Evolutionary conservation across 495 filamentous ascomycete genomes (phyloP), one percentile per base, ranked within the genome.

Genomic region (Paragyromitra xinjiangensis): DNA sequence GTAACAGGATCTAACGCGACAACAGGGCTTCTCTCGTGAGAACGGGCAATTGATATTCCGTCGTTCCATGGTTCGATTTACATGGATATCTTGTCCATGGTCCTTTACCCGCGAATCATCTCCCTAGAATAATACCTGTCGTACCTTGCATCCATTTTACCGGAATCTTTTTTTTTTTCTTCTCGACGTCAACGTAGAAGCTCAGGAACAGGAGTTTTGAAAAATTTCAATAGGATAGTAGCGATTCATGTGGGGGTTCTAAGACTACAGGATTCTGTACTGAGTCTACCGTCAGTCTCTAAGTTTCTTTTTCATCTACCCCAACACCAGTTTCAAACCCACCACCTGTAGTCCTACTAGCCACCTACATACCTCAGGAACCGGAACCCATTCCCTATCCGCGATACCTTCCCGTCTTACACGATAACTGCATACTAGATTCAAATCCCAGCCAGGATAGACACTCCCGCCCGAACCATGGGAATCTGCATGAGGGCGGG

Each of bases 141-240:
- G 62, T 64, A 48, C 62, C 62, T 64, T 29, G 62, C 40, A 48
- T 64, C 34, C 6, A 62, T 40, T 40, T 62, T 62, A 6, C 58
- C 58, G 29, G 58, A 59, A 40, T 24, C 14, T 22, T 42, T 19
- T 37, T 59, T 11, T 12, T 61, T 39, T 37, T 34, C 24, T 24
- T 64, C 11, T 14, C 14, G 22, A n/a, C 16, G n/a, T 34, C 40
- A 14, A 19, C 8, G 19, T 9, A 19, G 6, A 22, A 22, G n/a
- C 22, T 22, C 8, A 19, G 22, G n/a, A 34, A 34, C 29, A 34
- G 29, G 29, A 34, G 22, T 59, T 14, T 37, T 59, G 56, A 22
- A 37, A 59, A 59, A 3, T 55, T 8, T 55, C 19, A 26, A 55
- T 26, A n/a, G 44, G 16, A 0, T 34, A 6, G 55, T 34, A n/a